Evolutionary conservation across 345 rosid genomes (phyloP).

Genomic region (Corymbia maculata): DNA sequence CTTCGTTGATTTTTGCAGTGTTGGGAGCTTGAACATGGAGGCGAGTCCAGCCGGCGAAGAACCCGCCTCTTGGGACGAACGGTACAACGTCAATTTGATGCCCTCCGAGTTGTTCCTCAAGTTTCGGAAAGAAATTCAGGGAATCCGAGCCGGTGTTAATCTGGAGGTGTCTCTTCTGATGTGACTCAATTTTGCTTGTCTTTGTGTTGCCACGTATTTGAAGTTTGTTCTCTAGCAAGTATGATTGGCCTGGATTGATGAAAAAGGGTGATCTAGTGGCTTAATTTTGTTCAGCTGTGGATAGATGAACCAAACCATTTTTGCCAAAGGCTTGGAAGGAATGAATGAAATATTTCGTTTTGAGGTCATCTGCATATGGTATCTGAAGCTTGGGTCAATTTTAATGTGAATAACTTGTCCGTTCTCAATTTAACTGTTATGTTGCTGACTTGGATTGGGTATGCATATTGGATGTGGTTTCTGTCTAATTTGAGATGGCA

Average conservation of each 20-base stretch:
- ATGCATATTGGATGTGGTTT: neutral
- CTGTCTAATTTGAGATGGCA: neutral
- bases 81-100: slow-evolving; percentile 54
- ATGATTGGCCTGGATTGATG: neutral
- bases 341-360: neutral
- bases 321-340: neutral
- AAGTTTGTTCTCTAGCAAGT: neutral
- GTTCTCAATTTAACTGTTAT: neutral
- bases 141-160: slow-evolving; percentile 81
- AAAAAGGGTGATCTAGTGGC: neutral
- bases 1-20: neutral
- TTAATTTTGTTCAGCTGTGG: neutral
- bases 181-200: neutral
- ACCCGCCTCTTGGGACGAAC: slow-evolving; percentile 85
- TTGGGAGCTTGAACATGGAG: slow-evolving; percentile 21
- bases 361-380: neutral
- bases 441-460: neutral
- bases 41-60: slow-evolving; percentile 33
- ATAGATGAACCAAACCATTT: neutral
- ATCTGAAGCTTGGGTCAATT: neutral
- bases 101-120: slow-evolving; percentile 84
- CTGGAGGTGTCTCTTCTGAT: slow-evolving; percentile 41
- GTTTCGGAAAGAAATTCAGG: slow-evolving; percentile 81
- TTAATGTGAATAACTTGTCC: neutral
- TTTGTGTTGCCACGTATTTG: neutral